Evolutionary conservation across 352 stramenopile genomes (phyloP).

Genomic region (Phytophthora ohioensis): DNA sequence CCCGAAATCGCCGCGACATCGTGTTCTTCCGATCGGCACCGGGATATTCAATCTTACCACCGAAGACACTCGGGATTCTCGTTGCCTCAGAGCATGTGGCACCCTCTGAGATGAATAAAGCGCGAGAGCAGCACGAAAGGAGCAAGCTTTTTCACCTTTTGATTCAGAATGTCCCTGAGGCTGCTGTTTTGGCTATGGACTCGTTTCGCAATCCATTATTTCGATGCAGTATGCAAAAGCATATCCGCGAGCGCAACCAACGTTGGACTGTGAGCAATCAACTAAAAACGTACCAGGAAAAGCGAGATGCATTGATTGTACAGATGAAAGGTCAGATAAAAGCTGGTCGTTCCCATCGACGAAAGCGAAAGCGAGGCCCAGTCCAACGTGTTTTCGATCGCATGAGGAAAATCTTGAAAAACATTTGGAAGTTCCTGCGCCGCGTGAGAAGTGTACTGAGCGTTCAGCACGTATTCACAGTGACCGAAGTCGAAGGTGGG

Average conservation of each 20-base stretch:
- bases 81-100: slow-evolving; percentile 70
- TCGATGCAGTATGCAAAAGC: slow-evolving; percentile 60
- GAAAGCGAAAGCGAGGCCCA: slow-evolving; percentile 33
- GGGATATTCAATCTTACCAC: slow-evolving; percentile 65
- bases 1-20: slow-evolving; percentile 69
- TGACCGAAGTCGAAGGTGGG: slow-evolving; percentile 41
- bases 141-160: slow-evolving; percentile 81
- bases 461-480: slow-evolving; percentile 74
- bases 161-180: slow-evolving; percentile 71
- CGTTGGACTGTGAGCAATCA: slow-evolving; percentile 67
- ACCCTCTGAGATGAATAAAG: slow-evolving; percentile 53
- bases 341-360: slow-evolving; percentile 28
- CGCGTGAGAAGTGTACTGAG: slow-evolving; percentile 60
- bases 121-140: slow-evolving; percentile 60
- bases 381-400: slow-evolving; percentile 37
- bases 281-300: slow-evolving; percentile 53
- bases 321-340: slow-evolving; percentile 64
- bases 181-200: slow-evolving; percentile 73
- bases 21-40: slow-evolving; percentile 76
- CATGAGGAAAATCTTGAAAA: slow-evolving; percentile 51
- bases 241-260: slow-evolving; percentile 70
- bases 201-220: slow-evolving; percentile 78
- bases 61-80: slow-evolving; percentile 68
- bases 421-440: slow-evolving; percentile 60
- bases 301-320: slow-evolving; percentile 52